Evolutionary conservation across 139 green algal species (phyloP), one percentile per base, ranked within the genome.

Genomic region (Pleodorina starrii): DNA sequence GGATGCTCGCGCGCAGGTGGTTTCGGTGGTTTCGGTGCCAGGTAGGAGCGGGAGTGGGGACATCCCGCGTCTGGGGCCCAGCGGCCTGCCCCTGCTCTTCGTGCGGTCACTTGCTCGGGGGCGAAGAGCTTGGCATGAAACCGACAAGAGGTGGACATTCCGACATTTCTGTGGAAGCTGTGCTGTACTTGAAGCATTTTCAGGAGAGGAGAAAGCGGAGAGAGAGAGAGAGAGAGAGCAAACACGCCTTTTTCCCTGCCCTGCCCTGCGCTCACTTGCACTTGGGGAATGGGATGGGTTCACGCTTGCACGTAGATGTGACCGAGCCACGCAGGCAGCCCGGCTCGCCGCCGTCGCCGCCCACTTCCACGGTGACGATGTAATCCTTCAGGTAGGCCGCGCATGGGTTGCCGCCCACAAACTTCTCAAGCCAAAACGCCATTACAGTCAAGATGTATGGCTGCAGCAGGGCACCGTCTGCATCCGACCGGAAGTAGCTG

Each of bases 391-490:
- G 63, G 21, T 73, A 73, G 21, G 63, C 27, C 19, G 63, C 27
- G 32, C 63, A 73, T 25, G 54, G 29, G 29, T 4, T 66, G 29
- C 2, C 19, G 29, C 32, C 63, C 11, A 36, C 16, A 11, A 73
- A 19, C n/a, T 19, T 32, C 21, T 19, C 2, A 40, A 73, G 11
- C 63, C 63, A 73, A 35, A 10, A 40, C 63, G 19, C 5, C 5
- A 11, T 23, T 2, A 73, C 21, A 16, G 2, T 6, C n/a, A 5
- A 19, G 21, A 73, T 40, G 63, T 73, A 63, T 1, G 43, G 43
- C 74, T 60, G 43, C 74, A 82, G 46, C 74, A 63, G 60, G 27
- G 44, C 74, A 42, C 74, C 74, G 9, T 82, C 74, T 25, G 44
- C 74, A 27, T 63, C 42, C 11, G 74, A 82, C 29, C 32, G 32